Evolutionary conservation across 371 early-diverging fungal species (phyloP).

Genomic region (Actinomortierella wolfii): DNA sequence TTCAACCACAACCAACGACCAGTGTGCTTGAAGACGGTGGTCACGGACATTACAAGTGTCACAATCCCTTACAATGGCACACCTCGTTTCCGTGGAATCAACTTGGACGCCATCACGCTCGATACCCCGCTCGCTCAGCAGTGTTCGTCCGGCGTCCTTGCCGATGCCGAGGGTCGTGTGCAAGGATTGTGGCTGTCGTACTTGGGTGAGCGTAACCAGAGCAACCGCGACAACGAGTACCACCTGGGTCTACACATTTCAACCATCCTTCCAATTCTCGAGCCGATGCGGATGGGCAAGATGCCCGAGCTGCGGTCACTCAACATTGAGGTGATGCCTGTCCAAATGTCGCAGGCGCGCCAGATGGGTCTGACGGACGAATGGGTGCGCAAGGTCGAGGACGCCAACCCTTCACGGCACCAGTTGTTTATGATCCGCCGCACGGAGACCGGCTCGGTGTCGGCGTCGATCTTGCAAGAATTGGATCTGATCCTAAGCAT

Average conservation of each 20-base stretch:
- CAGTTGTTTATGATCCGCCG: conserved; percentile 77
- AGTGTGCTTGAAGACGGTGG: conserved; percentile 71
- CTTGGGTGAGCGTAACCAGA: conserved; percentile 73
- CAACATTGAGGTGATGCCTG: conserved; percentile 73
- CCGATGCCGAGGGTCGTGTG: conserved; percentile 73
- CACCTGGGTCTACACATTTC: conserved; percentile 75
- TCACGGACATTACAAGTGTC: conserved; percentile 79
- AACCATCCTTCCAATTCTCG: conserved; percentile 57
- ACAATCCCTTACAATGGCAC: conserved; percentile 82
- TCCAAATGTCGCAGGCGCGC: conserved; percentile 78
- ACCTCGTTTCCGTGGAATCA: conserved; percentile 82
- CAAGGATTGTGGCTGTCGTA: conserved; percentile 88
- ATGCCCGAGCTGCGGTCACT: conserved; percentile 61
- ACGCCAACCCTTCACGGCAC: conserved; percentile 70
- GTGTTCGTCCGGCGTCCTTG: conserved; percentile 86
- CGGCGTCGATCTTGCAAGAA: conserved; percentile 68
- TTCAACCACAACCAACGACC: conserved; percentile 83
- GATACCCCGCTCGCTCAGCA: conserved; percentile 86
- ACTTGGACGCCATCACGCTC: conserved; percentile 84
- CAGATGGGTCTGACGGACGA: conserved; percentile 79
- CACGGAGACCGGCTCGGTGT: conserved; percentile 70
- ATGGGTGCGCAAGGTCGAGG: conserved; percentile 76
- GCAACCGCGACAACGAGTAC: conserved; percentile 77
- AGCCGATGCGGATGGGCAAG: conserved; percentile 52
- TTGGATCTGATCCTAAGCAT: conserved; percentile 78